Conservation (phyloP, 78 protist species). For the Dictyostelium purpureum region DNA sequence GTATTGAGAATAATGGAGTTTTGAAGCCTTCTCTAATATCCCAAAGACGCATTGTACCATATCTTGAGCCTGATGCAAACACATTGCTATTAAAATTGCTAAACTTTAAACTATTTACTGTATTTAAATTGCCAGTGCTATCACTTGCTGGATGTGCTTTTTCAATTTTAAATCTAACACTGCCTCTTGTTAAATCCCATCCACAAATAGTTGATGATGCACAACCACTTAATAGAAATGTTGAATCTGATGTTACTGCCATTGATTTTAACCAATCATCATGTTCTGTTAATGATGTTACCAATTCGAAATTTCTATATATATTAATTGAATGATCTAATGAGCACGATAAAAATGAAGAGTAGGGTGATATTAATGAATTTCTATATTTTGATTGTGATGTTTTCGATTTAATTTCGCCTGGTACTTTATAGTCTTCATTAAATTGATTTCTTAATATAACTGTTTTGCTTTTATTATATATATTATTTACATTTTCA, state of each 20-base stretch:
- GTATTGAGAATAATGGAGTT: conserved; percentile 19
- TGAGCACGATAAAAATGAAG: conserved; percentile 63
- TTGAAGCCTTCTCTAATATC: conserved; percentile 12
- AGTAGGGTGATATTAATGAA: not conserved
- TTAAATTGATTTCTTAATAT: too few relatives aligned
- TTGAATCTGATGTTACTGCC: conserved; percentile 2
- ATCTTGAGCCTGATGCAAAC: conserved; percentile 36
- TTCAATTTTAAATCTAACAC: not conserved
- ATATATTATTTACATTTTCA: not conserved
- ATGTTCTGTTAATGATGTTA: conserved; percentile 17
- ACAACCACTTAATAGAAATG: conserved; percentile 48
- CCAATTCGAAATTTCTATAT: conserved; percentile 11
- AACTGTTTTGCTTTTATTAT: not conserved
- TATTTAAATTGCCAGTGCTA: conserved; percentile 14
- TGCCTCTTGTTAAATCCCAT: conserved; percentile 36
- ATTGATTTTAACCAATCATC: conserved; percentile 72
- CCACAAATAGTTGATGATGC: conserved; percentile 26
- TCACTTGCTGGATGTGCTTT: conserved; percentile 31
- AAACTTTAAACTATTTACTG: conserved; percentile 38
- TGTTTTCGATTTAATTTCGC: not conserved
- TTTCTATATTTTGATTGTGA: not conserved
- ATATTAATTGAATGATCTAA: conserved; percentile 57
- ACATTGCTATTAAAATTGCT: conserved; percentile 6
- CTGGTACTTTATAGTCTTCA: not conserved
- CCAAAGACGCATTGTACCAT: conserved; percentile 58